Base-by-base conservation (phyloP, 352 stramenopile genomes). In the Globisporangium yorkense region DNA sequence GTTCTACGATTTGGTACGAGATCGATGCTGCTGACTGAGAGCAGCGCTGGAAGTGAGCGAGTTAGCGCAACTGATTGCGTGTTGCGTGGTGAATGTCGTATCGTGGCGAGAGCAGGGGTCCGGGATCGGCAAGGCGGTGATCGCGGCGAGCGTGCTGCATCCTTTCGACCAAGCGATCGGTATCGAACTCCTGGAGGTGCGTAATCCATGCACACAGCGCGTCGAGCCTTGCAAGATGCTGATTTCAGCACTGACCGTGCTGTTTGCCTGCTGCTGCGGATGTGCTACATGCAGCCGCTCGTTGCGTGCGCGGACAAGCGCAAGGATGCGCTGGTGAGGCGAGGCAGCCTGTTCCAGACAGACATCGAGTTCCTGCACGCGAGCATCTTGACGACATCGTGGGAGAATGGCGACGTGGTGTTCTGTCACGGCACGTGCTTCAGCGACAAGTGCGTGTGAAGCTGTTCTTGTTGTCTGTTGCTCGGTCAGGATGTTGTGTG, bases 371-470 rank as follows among this genome's bases (percentile, higher is more conserved):
- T 92, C 47, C 75, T 89, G 46, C 68, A 71, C 21, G 83, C 68
- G 13, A 86, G 78, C 61, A 58, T 94, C 57, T 55, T 92, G 33
- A 77, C 70, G 18, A 74, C 69, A 24, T 71, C 78, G 43, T 95
- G 85, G 85, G 70, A 75, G 37, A 73, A 90, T 50, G 83, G 85
- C 3, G 82, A 92, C 57, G 68, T 93, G 3, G 71, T 93, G 0
- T 94, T 95, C 55, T 91, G 83, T 54, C 83, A 95, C 55, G 84
- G 80, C 63, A 93, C 83, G 21, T 93, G 83, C 67, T 93, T 93
- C 49, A 84, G 81, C 47, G 80, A 92, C 67, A 77, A 72, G 84
- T 94, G 72, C 46, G 78, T 68, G 10, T 12, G 10, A 20, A 15
- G 5, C 13, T 21, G 40, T 20, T 18, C 13, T 7, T 4, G 13